Base-by-base conservation (phyloP, 192 early-diverging fungal genomes). In the Coemansia sp. region DNA sequence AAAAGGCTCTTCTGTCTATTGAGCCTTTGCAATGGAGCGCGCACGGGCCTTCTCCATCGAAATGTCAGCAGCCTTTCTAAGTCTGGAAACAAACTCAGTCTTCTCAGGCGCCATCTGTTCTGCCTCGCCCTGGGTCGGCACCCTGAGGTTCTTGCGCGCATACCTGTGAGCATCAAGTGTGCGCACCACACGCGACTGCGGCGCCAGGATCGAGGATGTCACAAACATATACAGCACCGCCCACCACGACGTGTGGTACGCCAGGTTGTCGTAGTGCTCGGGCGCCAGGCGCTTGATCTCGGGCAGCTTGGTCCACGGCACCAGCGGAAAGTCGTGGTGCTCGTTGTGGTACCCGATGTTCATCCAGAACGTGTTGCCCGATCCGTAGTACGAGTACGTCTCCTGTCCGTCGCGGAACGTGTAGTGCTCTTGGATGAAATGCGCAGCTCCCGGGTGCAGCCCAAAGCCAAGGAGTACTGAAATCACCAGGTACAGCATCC, bases 301-400 rank as follows among this genome's bases (percentile, higher is more conserved):
- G 16, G 94, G 96, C 39, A 98, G 88, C 67, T 88, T 87, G 26
- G 91, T 89, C 92, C 95, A 95, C 35, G 95, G 91, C 60, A 97
- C 87, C 64, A 88, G 77, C 35, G 85, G 89, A 85, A 97, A 97
- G 80, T 98, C 96, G 84, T 98, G 95, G 88, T 98, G 96, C 86
- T 98, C 96, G 77, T 94, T 97, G 84, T 98, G 96, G 78, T 93
- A 95, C 44, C 96, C 96, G 68, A 97, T 92, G 88, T 98, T 98
- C 84, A 95, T 89, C 75, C 91, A 92, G 44, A 93, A 85, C 51
- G 78, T 75, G 86, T 98, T 98, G 51, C 94, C 81, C 60, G 85
- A 82, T 24, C 95, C 95, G 66, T 98, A 98, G 90, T 98, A 98
- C 66, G 92, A 94, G 84, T 98, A 98, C 2, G 95, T 98, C 72